phyloP scores from a whole-genome alignment of 1,139 yeast genomes.

The Zygosaccharomyces pseudobailii region DNA sequence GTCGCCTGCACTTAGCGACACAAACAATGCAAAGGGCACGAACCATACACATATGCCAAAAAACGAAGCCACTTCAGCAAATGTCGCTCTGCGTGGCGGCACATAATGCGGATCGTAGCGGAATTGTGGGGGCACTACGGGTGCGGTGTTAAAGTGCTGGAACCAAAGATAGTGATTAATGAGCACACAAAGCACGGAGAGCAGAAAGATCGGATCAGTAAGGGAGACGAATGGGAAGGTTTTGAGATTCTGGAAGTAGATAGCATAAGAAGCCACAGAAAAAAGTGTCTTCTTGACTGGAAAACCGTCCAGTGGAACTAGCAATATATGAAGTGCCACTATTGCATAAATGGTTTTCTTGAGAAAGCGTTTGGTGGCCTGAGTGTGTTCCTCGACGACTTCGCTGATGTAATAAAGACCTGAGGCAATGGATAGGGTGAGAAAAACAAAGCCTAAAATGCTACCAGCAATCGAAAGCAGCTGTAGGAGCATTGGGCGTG shows the following conservation, averaged over 20 bases:
- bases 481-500: conserved; percentile 43
- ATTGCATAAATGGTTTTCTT: conserved; percentile 57
- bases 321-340: conserved; percentile 47
- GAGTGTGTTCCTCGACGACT: conserved; percentile 88
- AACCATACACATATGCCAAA: conserved; percentile 94
- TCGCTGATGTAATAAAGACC: conserved; percentile 90
- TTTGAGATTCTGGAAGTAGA: conserved; percentile 70
- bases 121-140: conserved; percentile 45
- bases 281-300: conserved; percentile 63
- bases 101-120: conserved; percentile 53
- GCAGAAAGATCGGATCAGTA: conserved; percentile 63
- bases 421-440: conserved; percentile 73
- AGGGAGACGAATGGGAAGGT: conserved; percentile 81
- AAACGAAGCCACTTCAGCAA: conserved; percentile 86
- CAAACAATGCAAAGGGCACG: conserved; percentile 87
- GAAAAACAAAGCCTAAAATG: conserved; percentile 66
- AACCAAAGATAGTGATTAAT: conserved; percentile 89
- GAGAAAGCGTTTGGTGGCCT: conserved; percentile 70
- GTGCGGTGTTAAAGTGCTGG: conserved; percentile 63
- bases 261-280: conserved; percentile 62
- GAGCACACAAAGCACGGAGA: conserved; percentile 68
- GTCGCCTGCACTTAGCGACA: conserved; percentile 89
- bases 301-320: conserved; percentile 69
- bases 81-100: conserved; percentile 72
- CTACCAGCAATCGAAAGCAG: conserved; percentile 65